Base-by-base conservation (phyloP, 2,329 filamentous ascomycete species). In the Aureobasidium sp. region DNA sequence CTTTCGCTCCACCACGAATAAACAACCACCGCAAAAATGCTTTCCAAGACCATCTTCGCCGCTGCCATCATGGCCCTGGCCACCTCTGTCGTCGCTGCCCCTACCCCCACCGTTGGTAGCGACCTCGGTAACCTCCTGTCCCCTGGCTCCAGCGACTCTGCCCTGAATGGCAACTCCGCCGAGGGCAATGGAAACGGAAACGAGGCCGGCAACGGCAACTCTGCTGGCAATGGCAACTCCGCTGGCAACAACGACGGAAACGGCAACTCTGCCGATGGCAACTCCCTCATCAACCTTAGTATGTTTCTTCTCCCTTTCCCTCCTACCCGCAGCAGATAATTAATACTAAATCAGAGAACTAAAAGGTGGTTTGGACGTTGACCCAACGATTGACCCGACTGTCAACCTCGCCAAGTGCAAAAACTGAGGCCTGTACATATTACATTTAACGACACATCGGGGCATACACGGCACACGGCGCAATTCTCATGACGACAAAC, bases 341-440 rank as follows among this genome's bases (percentile, higher is more conserved):
- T 59, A 59, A 59, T 59, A 59, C 56, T 59, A 58, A 59, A 59
- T 37, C 52, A 49, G 40, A 59, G 56, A 31, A 37, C 42, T 45
- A 47, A 58, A 59, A 59, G 56, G 56, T 40, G 56, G 35, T 29
- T 31, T 58, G 22, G 45, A 59, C 9, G 8, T 59, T 27, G 53
- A 57, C 39, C 53, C 53, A 9, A 57, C 53, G 2, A 17, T 57
- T 11, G 56, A 59, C 45, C 56, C 56, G 33, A 59, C 56, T 2
- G 19, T 59, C 29, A 47, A 37, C 54, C 54, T 42, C n/a, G 42
- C 42, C 22, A 45, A 45, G 19, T 47, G 42, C 40, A 57, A 57
- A 24, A 31, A 56, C 17, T 44, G n/a, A 33, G 35, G 14, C 12
- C 44, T 31, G 52, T 56, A 40, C 49, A 53, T 53, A 53, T n/a